A percentile compares a stretch with the other conserved stretches of the same genome.
phyloP scores from a whole-genome alignment of 345 rosid species.

The Cardamine resedifolia region DNA sequence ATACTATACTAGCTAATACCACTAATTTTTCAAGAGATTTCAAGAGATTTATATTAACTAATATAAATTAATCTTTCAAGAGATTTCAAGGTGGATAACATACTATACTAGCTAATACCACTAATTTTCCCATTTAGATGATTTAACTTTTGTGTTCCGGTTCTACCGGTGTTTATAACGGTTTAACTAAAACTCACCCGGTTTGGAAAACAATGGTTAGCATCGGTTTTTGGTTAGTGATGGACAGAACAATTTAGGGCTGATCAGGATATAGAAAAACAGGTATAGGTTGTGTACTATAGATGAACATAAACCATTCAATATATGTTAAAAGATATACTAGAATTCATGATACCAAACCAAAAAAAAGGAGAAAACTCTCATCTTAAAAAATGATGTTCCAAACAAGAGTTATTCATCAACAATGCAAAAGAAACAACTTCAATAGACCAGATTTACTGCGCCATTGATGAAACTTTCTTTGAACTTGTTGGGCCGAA shows the following conservation, averaged over 20 bases:
- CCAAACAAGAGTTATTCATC: constrained; percentile 12
- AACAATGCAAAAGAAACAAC: constrained; percentile 18
- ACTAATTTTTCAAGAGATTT: too few relatives aligned
- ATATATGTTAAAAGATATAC: neutral
- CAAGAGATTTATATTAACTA: too few relatives aligned
- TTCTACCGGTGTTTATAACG: neutral
- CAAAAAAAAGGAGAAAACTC: neutral
- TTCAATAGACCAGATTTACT: constrained; percentile 4
- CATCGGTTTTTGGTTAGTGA: neutral
- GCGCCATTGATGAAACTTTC: constrained; percentile 21
- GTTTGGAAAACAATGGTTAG: neutral
- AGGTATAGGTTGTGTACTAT: neutral
- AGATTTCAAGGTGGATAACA: too few relatives aligned
- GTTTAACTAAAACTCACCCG: neutral
- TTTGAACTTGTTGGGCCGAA: neutral
- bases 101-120: too few relatives aligned
- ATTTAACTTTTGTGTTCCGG: neutral
- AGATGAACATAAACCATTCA: constrained; percentile 18
- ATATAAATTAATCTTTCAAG: too few relatives aligned
- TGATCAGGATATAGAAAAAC: neutral
- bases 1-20: too few relatives aligned
- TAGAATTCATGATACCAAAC: neutral
- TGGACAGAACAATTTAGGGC: neutral
- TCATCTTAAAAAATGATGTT: neutral
- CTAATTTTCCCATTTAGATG: neutral